Evolutionary conservation across 257 asterid species (phyloP).

Genomic region (Paraleonurus japonicus): DNA sequence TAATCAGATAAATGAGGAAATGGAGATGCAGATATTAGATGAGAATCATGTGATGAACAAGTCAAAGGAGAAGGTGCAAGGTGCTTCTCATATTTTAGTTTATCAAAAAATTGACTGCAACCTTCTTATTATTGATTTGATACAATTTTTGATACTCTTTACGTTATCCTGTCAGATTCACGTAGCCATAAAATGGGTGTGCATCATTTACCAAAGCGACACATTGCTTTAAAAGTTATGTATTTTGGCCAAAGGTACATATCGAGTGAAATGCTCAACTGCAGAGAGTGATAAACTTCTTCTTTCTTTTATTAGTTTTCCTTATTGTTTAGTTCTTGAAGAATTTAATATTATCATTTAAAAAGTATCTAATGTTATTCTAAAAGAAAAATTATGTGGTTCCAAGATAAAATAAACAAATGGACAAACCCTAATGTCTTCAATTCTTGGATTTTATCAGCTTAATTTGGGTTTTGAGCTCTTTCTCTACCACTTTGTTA

Average conservation of each 20-base stretch:
- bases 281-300: neutral
- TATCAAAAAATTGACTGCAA: neutral
- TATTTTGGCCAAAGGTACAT: conserved; percentile 89
- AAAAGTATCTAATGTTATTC: neutral
- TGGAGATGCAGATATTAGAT: conserved; percentile 34
- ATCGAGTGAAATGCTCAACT: conserved; percentile 1
- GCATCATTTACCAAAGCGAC: conserved; percentile 61
- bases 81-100: conserved; percentile 35
- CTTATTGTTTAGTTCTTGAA: conserved; percentile 5
- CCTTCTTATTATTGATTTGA: conserved; percentile 5
- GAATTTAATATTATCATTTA: neutral
- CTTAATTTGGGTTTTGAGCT: neutral
- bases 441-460: conserved; percentile 1
- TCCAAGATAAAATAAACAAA: neutral
- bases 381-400: neutral
- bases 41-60: conserved; percentile 20
- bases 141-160: conserved; percentile 7
- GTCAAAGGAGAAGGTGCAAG: conserved; percentile 45
- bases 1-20: conserved; percentile 25
- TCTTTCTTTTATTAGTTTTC: neutral
- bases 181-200: conserved; percentile 24
- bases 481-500: neutral
- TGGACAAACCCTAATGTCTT: neutral
- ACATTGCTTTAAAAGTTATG: conserved; percentile 78
- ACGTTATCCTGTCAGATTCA: conserved; percentile 23